These are phyloP conservation scores for Fusarium longipes DNA, from an alignment of 2,329 filamentous ascomycete genomes.

Conservation along the genomic window DNA sequence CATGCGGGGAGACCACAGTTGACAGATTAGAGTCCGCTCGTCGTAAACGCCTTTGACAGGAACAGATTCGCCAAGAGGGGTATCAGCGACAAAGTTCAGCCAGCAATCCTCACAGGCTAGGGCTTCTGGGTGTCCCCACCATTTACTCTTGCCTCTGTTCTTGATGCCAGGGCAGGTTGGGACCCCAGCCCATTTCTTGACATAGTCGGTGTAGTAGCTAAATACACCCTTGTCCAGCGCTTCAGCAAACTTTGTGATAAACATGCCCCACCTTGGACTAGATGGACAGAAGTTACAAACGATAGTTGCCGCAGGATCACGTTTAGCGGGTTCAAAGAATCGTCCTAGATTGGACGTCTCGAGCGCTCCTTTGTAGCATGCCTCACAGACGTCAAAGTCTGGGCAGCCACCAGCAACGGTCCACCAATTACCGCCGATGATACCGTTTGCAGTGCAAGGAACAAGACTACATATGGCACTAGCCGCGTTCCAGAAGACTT, in stretches of 20 bases:
- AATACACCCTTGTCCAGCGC: constrained; percentile 50
- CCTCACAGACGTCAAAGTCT: constrained; percentile 49
- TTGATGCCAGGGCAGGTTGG: constrained; percentile 47
- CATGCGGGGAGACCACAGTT: constrained; percentile 55
- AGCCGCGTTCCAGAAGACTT: constrained; percentile 45
- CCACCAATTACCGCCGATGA: constrained; percentile 51
- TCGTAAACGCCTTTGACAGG: constrained; percentile 44
- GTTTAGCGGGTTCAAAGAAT: constrained; percentile 47
- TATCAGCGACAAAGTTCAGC: constrained; percentile 46
- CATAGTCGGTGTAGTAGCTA: constrained; percentile 44
- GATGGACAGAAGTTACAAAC: constrained; percentile 49
- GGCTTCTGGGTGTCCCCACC: constrained; percentile 52
- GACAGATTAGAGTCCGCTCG: constrained; percentile 48
- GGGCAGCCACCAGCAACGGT: constrained; percentile 43
- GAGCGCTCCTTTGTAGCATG: constrained; percentile 50
- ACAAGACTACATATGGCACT: constrained; percentile 38
- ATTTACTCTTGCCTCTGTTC: constrained; percentile 41
- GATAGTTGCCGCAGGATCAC: constrained; percentile 32
- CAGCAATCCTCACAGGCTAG: constrained; percentile 53
- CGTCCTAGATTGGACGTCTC: constrained; percentile 39
- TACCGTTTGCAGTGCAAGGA: constrained; percentile 46
- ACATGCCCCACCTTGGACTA: constrained; percentile 42
- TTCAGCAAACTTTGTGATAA: constrained; percentile 45
- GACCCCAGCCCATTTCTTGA: constrained; percentile 47
- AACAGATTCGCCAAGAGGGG: constrained; percentile 42